Base-by-base conservation (phyloP, 2,329 filamentous ascomycete genomes). In the Cladophialophora yegresii region DNA sequence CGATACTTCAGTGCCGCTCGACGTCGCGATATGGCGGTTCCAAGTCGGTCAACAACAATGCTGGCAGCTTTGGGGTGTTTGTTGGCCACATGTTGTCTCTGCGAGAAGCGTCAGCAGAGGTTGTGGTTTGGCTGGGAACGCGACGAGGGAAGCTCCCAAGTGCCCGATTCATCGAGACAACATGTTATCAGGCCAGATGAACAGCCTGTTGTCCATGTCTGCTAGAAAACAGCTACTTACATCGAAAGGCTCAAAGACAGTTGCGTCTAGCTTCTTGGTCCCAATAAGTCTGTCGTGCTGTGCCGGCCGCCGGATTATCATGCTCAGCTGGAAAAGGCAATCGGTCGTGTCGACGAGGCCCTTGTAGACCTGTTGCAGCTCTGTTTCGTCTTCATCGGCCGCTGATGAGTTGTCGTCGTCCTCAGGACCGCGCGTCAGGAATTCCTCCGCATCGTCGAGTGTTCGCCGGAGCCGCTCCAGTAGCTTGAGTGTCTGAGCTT, bases 1-100 rank as follows among this genome's bases (percentile, higher is more conserved):
- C 76, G 72, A 43, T 79, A 79, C 20, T 73, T 74, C 22, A 81
- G 72, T 45, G 77, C 76, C 4, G 76, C 74, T 4, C 75, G 72
- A 3, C 75, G 71, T 10, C 69, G 66, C 0, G 78, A 75, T 16
- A 78, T 78, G 0, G 73, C 77, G 32, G 62, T 70, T 0, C 76
- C 76, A 0, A 81, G 63, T 0, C 72, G 69, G 2, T 68, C 49
- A 0, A 73, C 50, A 0, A 79, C 20, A 0, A 10, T 2, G 0
- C 58, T 1, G 0, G 67, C 61, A 1, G 72, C 63, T 0, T 62
- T 62, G 0, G 72, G 72, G 43, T 74, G 78, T 50, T 77, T 79
- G 0, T 72, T 59, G 2, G 62, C 63, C 0, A 78, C 76, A 54
- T 77, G 70, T 2, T 67, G 61, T 22, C 71, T 70, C 50, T 54